Conservation (phyloP, 768 basidiomycete species). For the Russula griseocarnosa region DNA sequence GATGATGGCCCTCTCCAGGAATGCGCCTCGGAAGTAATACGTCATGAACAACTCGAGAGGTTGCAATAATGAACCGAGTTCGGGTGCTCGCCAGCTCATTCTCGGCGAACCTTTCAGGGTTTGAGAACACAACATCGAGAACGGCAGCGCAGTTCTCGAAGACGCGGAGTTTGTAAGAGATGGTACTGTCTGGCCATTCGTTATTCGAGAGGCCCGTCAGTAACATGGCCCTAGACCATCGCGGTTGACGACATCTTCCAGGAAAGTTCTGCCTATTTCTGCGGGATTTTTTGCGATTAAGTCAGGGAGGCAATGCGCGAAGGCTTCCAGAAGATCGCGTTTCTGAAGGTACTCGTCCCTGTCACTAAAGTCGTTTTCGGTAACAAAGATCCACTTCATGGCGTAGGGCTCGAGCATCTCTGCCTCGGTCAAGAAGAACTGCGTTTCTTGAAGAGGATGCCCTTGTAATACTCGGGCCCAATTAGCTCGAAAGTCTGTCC, state of each 20-base stretch:
- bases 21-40: slow-evolving; percentile 4
- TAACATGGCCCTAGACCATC: slow-evolving; percentile 11
- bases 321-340: slow-evolving; percentile 2
- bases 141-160: slow-evolving; percentile 10
- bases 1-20: background rate
- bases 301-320: slow-evolving; percentile 7
- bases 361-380: slow-evolving; percentile 15
- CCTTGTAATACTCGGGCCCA: background rate
- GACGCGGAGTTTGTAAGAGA: background rate
- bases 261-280: background rate
- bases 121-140: background rate
- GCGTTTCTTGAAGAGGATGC: background rate
- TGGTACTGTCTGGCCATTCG: slow-evolving; percentile 1
- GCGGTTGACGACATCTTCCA: background rate
- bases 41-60: slow-evolving; percentile 11
- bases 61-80: slow-evolving; percentile 7
- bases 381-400: slow-evolving; percentile 17
- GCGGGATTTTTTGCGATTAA: background rate
- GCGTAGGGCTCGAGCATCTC: slow-evolving; percentile 12
- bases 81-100: slow-evolving; percentile 15
- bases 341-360: slow-evolving; percentile 9
- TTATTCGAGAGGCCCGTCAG: slow-evolving; percentile 8
- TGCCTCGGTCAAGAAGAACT: background rate
- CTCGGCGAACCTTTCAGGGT: slow-evolving; percentile 4
- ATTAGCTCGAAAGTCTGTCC: background rate